phyloP scores from a whole-genome alignment of 306 rosid species.

The Citrullus amarus region DNA sequence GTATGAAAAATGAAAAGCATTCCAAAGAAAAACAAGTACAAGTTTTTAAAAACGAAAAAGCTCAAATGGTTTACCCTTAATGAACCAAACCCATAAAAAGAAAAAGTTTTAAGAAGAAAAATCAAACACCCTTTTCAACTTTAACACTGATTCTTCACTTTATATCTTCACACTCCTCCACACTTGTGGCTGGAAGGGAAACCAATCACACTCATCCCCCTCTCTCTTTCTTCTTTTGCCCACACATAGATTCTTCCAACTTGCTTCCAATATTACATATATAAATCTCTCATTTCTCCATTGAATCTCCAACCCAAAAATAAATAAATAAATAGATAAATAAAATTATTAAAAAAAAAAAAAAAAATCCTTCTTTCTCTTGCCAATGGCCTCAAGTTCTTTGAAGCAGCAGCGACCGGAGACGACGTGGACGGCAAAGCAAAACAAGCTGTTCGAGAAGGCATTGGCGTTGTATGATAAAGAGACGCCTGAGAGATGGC shows the following conservation, averaged over 20 bases:
- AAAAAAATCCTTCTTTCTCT: neutral
- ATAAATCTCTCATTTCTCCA: neutral
- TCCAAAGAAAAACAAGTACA: no score
- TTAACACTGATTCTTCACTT: neutral
- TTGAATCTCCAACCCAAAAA: neutral
- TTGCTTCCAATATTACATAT: neutral
- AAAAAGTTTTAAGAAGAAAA: neutral
- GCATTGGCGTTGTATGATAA: slow-evolving; percentile 50
- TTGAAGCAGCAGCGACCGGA: slow-evolving; percentile 10
- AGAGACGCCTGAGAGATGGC: slow-evolving; percentile 55
- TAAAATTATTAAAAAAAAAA: neutral
- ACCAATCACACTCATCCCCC: neutral
- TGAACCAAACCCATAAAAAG: neutral
- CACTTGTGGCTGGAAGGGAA: slow-evolving; percentile 2
- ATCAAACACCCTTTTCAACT: neutral
- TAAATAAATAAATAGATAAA: no score
- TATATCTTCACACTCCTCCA: neutral
- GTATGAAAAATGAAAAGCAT: no score
- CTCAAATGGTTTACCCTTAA: no score
- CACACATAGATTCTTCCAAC: slow-evolving; percentile 9
- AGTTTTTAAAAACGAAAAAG: no score
- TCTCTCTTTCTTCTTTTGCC: neutral
- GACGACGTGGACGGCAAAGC: slow-evolving; percentile 40
- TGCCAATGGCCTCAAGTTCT: neutral
- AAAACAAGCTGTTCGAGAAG: slow-evolving; percentile 47